These are phyloP conservation scores for Salix koriyanagi DNA, from an alignment of 345 rosid species.

Conservation along the genomic window DNA sequence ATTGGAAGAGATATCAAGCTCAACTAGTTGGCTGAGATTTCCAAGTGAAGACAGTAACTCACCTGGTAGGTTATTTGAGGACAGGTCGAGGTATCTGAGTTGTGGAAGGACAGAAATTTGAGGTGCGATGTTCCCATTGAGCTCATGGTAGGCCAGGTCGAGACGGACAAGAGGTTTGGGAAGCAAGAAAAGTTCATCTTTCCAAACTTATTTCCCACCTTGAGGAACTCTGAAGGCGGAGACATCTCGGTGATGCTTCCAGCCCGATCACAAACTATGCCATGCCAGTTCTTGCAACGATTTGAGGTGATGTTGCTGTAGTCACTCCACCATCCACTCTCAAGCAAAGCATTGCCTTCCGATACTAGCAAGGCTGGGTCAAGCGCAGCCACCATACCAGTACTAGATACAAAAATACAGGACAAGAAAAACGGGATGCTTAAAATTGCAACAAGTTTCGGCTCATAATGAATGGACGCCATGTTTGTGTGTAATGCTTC, in stretches of 20 bases:
- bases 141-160: neutral
- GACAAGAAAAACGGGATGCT: no score
- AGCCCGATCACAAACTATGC: neutral
- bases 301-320: neutral
- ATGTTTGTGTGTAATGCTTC: no score
- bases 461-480: no score
- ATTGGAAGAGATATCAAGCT: neutral
- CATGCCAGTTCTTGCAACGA: constrained; percentile 12
- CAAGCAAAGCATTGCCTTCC: neutral
- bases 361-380: neutral
- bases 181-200: constrained; percentile 17
- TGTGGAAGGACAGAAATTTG: constrained; percentile 7
- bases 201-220: neutral
- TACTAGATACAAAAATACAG: no score
- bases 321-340: neutral
- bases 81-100: neutral
- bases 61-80: neutral
- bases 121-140: neutral
- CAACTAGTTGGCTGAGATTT: neutral
- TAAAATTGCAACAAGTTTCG: no score
- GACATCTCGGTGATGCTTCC: constrained; percentile 2
- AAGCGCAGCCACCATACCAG: no score
- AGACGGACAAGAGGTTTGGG: constrained; percentile 5
- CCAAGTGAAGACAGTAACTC: constrained; percentile 8
- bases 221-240: accelerated